Base-by-base conservation (phyloP, 129 eudicot species). In the Arctium lappa region DNA sequence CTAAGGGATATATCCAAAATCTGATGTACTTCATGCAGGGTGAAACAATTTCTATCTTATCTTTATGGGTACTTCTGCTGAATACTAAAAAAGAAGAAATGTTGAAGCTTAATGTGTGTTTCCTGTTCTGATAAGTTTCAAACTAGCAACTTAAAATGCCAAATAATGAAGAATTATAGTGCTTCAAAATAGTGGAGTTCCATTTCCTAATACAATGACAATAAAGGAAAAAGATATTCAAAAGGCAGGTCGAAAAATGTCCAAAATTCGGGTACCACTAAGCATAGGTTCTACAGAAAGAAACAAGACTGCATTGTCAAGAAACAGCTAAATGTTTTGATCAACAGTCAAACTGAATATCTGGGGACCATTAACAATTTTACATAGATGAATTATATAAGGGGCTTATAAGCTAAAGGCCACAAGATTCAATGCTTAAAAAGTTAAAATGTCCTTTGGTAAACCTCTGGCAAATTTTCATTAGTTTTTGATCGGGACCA, bases 401-500 rank as follows among this genome's bases (percentile, higher is more conserved):
- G n/a, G 6, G 0, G 63, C 56, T 81, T 81, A 81, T 12, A 9
- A 53, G 71, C 84, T 53, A 81, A 81, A 81, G 84, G 73, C 72
- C 84, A 73, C 42, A 73, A 37, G 79, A 53, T 53, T 73, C 72
- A 73, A 73, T 81, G 62, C 48, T 73, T 70, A 13, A 46, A 60
- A 60, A 60, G 68, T 60, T 60, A 60, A 60, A 40, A 69, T 22
- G 68, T 40, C 75, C 42, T 76, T 56, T 56, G 80, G 30, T 27
- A 62, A 77, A 62, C 73, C 81, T 37, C 74, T 78, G 81, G 13
- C 81, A 65, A 63, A 56, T 34, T 80, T 37, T 46, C 78, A 50
- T 72, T 80, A 37, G 63, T 37, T 39, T 50, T 22, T 34, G 31
- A 56, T 76, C 27, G 84, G 84, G 78, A 80, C 84, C 84, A 72